A percentile compares a stretch with the other conserved stretches of the same genome.
Evolutionary conservation across 1,284 basidiomycete species (phyloP).

Genomic region (Gastroboletus turbinatus): DNA sequence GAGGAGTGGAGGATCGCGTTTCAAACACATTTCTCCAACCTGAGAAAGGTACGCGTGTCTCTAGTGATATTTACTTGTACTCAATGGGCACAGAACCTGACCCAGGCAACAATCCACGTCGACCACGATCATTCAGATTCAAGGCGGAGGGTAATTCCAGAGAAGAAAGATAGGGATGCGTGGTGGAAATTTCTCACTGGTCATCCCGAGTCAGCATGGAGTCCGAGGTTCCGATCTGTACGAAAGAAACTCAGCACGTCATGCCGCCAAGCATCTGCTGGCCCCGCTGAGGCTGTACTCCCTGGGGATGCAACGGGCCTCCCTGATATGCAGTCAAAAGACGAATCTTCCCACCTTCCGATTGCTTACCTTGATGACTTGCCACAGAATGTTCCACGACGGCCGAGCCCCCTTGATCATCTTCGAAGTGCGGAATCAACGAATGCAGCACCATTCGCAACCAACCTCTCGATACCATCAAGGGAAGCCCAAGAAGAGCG

Average conservation of each 20-base stretch:
- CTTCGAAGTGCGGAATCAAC: background rate
- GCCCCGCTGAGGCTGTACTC: slow-evolving; percentile 23
- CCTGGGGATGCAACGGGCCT: slow-evolving; percentile 2
- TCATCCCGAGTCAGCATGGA: slow-evolving; percentile 65
- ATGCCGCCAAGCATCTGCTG: slow-evolving; percentile 36
- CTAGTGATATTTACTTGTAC: background rate
- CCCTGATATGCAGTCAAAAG: slow-evolving; percentile 5
- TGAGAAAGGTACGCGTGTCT: slow-evolving; percentile 51
- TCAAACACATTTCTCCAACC: slow-evolving; percentile 57
- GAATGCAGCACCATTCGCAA: background rate
- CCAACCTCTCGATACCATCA: background rate
- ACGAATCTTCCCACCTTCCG: background rate
- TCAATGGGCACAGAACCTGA: slow-evolving; percentile 51
- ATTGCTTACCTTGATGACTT: background rate
- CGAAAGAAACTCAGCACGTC: slow-evolving; percentile 26
- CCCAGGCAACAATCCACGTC: slow-evolving; percentile 58
- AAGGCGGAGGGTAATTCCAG: slow-evolving; percentile 50
- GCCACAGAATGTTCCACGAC: background rate
- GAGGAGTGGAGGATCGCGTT: slow-evolving; percentile 62
- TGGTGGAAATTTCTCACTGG: slow-evolving; percentile 81
- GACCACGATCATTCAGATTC: slow-evolving; percentile 30
- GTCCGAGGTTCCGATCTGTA: slow-evolving; percentile 35
- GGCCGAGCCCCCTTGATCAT: background rate
- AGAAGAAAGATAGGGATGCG: slow-evolving; percentile 63
- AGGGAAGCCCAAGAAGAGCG: background rate